These are phyloP conservation scores for Tylopilus sp. DNA, from an alignment of 768 basidiomycete species.

Conservation along the genomic window DNA sequence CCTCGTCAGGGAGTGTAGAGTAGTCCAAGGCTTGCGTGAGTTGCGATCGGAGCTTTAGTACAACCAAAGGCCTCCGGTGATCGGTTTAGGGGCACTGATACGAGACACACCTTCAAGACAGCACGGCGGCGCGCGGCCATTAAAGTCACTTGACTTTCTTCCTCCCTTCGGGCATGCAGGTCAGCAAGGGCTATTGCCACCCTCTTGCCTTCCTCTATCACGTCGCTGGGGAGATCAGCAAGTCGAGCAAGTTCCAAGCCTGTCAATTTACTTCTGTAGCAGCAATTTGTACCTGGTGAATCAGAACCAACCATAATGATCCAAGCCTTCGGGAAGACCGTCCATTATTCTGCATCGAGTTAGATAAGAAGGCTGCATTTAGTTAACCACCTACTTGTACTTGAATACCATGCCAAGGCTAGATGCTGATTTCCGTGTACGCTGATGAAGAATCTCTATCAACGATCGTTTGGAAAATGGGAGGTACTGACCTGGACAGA, in stretches of 20 bases:
- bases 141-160: conserved; percentile 59
- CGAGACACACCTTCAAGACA: conserved; percentile 54
- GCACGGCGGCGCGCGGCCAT: conserved; percentile 63
- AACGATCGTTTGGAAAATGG: neutral
- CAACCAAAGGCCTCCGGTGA: neutral
- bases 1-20: conserved; percentile 70
- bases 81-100: neutral
- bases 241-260: conserved; percentile 87
- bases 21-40: conserved; percentile 70
- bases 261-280: conserved; percentile 29
- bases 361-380: neutral
- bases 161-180: conserved; percentile 53
- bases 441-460: conserved; percentile 35
- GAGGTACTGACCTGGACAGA: conserved; percentile 60
- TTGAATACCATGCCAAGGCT: conserved; percentile 72
- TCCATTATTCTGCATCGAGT: conserved; percentile 59
- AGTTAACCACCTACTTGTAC: conserved; percentile 55
- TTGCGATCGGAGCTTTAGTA: conserved; percentile 64
- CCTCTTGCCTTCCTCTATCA: conserved; percentile 59
- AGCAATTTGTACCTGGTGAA: neutral
- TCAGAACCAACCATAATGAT: conserved; percentile 64
- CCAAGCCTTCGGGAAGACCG: conserved; percentile 55
- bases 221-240: conserved; percentile 77
- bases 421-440: conserved; percentile 47
- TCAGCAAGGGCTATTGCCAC: conserved; percentile 59